These are phyloP conservation scores for Jaapia argillacea DNA, from an alignment of 768 basidiomycete species.

Conservation along the genomic window DNA sequence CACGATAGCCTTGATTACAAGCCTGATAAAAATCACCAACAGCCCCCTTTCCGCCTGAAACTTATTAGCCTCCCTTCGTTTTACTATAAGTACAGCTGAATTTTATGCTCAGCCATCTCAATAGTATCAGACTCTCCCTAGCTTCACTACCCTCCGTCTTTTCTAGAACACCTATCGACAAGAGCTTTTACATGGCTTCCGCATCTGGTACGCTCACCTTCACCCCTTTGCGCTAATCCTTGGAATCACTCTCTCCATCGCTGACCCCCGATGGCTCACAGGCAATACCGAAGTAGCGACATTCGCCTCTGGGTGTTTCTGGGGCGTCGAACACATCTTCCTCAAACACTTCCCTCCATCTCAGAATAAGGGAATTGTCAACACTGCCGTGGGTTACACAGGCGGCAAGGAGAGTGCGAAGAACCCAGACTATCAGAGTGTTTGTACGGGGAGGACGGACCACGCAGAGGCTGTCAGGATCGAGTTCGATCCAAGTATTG, in stretches of 20 bases:
- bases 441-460: constrained; percentile 73
- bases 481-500: constrained; percentile 71
- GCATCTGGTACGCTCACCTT: constrained; percentile 3
- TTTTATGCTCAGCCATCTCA: constrained; percentile 7
- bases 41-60: too few species aligned
- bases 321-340: constrained; percentile 84
- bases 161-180: constrained; percentile 1
- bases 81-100: too few species aligned
- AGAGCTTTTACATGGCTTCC: not conserved
- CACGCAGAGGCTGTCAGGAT: constrained; percentile 87
- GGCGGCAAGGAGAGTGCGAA: constrained; percentile 48
- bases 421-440: constrained; percentile 60
- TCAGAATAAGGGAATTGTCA: constrained; percentile 64
- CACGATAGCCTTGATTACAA: too few species aligned
- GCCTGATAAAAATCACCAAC: too few species aligned
- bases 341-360: constrained; percentile 65
- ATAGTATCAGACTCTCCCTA: constrained; percentile 3
- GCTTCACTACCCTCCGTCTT: not conserved
- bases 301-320: constrained; percentile 66
- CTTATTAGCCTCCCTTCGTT: too few species aligned
- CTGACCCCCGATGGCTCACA: constrained; percentile 3
- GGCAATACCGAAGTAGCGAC: constrained; percentile 33
- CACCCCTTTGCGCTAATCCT: constrained; percentile 1
- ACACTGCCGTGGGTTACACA: constrained; percentile 72
- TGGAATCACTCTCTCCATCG: constrained; percentile 23